A percentile compares a stretch with the other conserved stretches of the same genome.
Evolutionary conservation across 2,329 filamentous ascomycete genomes (phyloP).

Genomic region (Penicillium polonicum): DNA sequence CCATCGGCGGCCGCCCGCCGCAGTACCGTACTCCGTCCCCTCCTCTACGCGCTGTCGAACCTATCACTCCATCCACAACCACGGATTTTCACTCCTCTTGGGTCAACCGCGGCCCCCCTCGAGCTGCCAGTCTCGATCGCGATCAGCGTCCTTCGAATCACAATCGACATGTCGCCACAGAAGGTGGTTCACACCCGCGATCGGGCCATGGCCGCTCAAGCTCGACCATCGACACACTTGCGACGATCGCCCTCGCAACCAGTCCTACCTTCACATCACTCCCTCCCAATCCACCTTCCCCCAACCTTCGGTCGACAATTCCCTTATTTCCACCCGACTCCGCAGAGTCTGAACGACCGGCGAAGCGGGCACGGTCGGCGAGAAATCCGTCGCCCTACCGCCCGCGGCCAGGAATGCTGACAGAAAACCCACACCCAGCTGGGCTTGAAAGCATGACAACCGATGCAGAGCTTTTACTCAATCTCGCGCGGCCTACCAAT

Average conservation of each 20-base stretch:
- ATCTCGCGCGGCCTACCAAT: constrained; percentile 43
- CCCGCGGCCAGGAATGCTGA: constrained; percentile 26
- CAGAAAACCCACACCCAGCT: constrained; percentile 33
- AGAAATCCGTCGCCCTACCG: constrained; percentile 48
- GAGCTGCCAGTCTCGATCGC: constrained; percentile 26
- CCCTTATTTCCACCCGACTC: constrained; percentile 33
- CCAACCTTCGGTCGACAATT: constrained; percentile 24
- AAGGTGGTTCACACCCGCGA: constrained; percentile 28
- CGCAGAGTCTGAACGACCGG: constrained; percentile 48
- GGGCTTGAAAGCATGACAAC: constrained; percentile 45
- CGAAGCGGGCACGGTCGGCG: constrained; percentile 62
- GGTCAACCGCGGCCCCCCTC: constrained; percentile 30
- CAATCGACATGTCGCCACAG: constrained; percentile 20
- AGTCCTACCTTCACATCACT: constrained; percentile 45
- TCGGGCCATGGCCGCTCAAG: constrained; percentile 45
- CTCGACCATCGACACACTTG: constrained; percentile 51
- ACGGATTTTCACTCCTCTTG: constrained; percentile 32
- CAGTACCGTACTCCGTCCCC: constrained; percentile 49
- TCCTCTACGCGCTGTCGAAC: constrained; percentile 48
- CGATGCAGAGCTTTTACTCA: constrained; percentile 50
- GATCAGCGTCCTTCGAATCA: constrained; percentile 24
- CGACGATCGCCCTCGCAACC: constrained; percentile 52
- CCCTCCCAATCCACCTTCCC: constrained; percentile 33
- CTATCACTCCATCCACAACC: constrained; percentile 42
- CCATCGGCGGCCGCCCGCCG: constrained; percentile 38